Evolutionary conservation across 2,329 filamentous ascomycete genomes (phyloP), one percentile per base, ranked within the genome.

Genomic region (Berkeleyomyces rouxiae): DNA sequence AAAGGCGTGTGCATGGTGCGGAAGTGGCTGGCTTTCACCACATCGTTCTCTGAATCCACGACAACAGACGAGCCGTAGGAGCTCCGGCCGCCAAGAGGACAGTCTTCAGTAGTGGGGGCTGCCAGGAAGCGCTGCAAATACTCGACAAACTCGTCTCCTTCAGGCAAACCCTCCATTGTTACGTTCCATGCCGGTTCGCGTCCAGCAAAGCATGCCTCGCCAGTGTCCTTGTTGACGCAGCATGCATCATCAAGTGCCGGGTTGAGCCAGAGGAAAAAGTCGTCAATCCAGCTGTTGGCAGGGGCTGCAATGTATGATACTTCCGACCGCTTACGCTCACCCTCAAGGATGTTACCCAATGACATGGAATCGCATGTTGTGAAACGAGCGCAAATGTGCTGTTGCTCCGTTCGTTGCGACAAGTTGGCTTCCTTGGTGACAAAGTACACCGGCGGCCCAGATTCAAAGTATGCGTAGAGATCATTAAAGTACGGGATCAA

Each of bases 401-500:
- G 86, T 72, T 99, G 95, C 65, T 89, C 82, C 42, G 76, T 70
- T 40, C 90, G 81, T 65, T 87, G 75, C 0, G 92, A 95, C 13
- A 85, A 80, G 68, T 97, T 93, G 53, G 93, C 78, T 58, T 87
- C 82, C 23, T 85, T 83, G 2, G 91, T 90, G 55, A 99, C 90
- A 72, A 99, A 99, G 73, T 97, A 99, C 6, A 99, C 90, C 0
- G 93, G 93, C 58, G 93, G 92, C 0, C 93, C 95, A 13, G 85
- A 85, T 65, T 91, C 88, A 68, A 97, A 87, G 71, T 99, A 99
- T 65, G 84, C 84, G 71, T 96, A 95, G 39, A 99, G 77, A 71
- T 99, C 93, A 70, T 97, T 90, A 74, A 99, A 99, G 73, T 96
- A 99, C 7, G 87, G 83, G 66, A 99, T 96, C 59, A 99, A 78